These are phyloP conservation scores for Lyophyllum atratum DNA, from an alignment of 768 basidiomycete species.

Conservation along the genomic window DNA sequence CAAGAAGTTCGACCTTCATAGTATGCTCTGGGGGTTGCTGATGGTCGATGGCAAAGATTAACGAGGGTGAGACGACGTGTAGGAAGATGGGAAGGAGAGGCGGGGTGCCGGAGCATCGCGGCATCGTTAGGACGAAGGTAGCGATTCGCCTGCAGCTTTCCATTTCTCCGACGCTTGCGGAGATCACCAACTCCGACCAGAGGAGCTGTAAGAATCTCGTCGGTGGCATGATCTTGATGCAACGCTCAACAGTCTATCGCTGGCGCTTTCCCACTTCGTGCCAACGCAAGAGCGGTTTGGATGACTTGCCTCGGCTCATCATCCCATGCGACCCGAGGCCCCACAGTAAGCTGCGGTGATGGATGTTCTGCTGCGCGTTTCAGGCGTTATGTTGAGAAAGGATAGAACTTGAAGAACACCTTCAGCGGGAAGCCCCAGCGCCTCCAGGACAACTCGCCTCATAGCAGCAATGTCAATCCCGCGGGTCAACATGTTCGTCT, in stretches of 20 bases:
- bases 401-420: constrained; percentile 30
- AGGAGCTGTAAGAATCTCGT: constrained; percentile 63
- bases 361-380: constrained; percentile 16
- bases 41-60: constrained; percentile 59
- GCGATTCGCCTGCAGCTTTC: constrained; percentile 67
- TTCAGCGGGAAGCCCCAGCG: constrained; percentile 35
- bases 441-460: constrained; percentile 37
- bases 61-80: constrained; percentile 62
- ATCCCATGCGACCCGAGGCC: constrained; percentile 39
- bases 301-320: constrained; percentile 60
- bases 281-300: constrained; percentile 55
- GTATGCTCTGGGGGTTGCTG: constrained; percentile 55
- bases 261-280: constrained; percentile 63
- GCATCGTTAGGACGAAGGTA: constrained; percentile 68
- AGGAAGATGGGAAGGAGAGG: constrained; percentile 77
- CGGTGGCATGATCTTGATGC: constrained; percentile 58
- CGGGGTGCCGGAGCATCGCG: constrained; percentile 49
- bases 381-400: constrained; percentile 10
- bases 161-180: constrained; percentile 57
- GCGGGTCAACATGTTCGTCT: constrained; percentile 14
- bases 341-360: constrained; percentile 6
- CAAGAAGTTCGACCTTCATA: constrained; percentile 62
- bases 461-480: constrained; percentile 36
- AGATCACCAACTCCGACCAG: constrained; percentile 65
- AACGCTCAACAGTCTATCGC: constrained; percentile 66